phyloP scores from a whole-genome alignment of 2,329 filamentous ascomycete species.

The Fusarium sp. region DNA sequence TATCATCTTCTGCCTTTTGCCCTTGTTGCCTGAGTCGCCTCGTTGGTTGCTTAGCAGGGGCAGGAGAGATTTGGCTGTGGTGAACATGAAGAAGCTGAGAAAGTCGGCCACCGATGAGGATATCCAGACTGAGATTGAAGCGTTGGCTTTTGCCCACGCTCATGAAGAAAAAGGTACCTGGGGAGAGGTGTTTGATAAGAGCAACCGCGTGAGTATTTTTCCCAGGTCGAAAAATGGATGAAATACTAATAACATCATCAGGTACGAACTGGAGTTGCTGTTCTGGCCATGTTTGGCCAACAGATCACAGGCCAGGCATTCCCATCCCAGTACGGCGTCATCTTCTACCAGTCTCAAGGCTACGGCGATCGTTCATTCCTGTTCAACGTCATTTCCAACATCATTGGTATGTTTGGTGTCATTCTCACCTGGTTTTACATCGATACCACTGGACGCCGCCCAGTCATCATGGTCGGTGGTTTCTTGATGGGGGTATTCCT shows the following conservation, averaged over 20 bases:
- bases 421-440: constrained; percentile 39
- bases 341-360: constrained; percentile 48
- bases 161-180: constrained; percentile 15
- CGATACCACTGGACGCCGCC: neutral
- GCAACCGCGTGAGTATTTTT: constrained; percentile 4
- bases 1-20: constrained; percentile 50
- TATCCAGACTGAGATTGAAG: constrained; percentile 41
- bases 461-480: constrained; percentile 1
- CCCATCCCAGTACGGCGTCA: constrained; percentile 45
- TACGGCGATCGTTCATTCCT: constrained; percentile 42
- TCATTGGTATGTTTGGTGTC: constrained; percentile 16
- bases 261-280: constrained; percentile 38
- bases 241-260: neutral
- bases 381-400: constrained; percentile 39
- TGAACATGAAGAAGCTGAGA: constrained; percentile 47
- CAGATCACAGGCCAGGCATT: constrained; percentile 51
- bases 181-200: constrained; percentile 17
- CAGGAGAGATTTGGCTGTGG: neutral
- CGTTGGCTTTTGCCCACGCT: constrained; percentile 9
- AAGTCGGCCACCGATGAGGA: constrained; percentile 45
- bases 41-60: constrained; percentile 50
- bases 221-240: neutral
- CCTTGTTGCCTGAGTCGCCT: constrained; percentile 59
- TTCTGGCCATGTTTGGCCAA: constrained; percentile 48
- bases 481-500: constrained; percentile 2